Base-by-base conservation (phyloP, 176 grass and related monocot genomes). In the Tillandsia leiboldiana region DNA sequence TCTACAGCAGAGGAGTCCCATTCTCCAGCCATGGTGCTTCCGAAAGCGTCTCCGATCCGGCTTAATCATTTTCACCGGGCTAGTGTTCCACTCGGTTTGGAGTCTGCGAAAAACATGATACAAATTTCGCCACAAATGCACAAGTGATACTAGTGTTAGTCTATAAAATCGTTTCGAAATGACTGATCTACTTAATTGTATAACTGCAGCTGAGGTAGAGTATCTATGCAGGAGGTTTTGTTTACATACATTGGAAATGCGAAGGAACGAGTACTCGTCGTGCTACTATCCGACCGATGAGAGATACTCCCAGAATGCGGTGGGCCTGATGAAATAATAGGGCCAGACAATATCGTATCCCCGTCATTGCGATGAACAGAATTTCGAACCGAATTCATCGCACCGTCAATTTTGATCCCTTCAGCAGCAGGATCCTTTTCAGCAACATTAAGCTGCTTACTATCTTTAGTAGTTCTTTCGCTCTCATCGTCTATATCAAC, bases 231-330 rank as follows among this genome's bases (percentile, higher is more conserved):
- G 26, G 28, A 66, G 12, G 64, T 66, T 42, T 57, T 14, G 24
- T 24, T 24, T 50, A 79, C 92, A 86, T 91, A 96, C 92, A 96
- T 87, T 51, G 92, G 92, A 77, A 96, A 96, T 14, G 92, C 92
- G 29, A 96, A 96, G 23, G 92, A 96, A 9, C 88, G 80, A 29
- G 88, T 83, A 72, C 92, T 96, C 53, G 83, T 91, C 47, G 91
- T 83, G 70, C 85, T 91, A 77, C 92, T 91, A 51, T 96, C 92
- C 27, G 92, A 96, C 53, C 92, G 88, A 50, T 91, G 86, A 79
- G 92, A 96, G 74, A 86, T 86, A 58, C 85, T 96, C 26, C 88
- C 92, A 56, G 90, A 86, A 86, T 79, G 86, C 69, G 77, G 63
- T 61, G 71, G 75, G 49, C 80, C 89, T 26, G 80, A 85, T 0